phyloP scores from a whole-genome alignment of 106 monocot genomes.

The Amphibolis antarctica region DNA sequence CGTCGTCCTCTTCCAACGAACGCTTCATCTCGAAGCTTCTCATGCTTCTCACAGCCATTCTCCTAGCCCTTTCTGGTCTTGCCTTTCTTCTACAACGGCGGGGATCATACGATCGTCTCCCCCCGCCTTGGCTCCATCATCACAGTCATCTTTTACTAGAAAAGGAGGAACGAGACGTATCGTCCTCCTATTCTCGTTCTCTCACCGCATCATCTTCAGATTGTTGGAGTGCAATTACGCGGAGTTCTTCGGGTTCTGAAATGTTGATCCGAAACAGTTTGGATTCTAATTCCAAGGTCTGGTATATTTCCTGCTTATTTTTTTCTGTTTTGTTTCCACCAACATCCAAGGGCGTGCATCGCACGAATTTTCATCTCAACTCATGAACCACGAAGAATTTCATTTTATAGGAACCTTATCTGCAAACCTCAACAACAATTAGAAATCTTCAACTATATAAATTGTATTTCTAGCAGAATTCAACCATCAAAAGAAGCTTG shows the following conservation, averaged over 20 bases:
- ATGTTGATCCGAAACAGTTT: not conserved
- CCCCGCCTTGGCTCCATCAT: constrained; percentile 36
- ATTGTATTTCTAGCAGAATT: too few relatives aligned
- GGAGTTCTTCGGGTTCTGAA: not conserved
- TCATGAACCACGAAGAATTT: too few relatives aligned
- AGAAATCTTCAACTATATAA: too few relatives aligned
- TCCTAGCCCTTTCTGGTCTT: constrained; percentile 42
- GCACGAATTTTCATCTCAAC: too few relatives aligned
- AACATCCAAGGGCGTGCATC: too few relatives aligned
- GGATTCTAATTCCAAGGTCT: constrained; percentile 6
- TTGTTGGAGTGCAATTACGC: not conserved
- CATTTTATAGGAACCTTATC: too few relatives aligned
- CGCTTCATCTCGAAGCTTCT: constrained; percentile 38
- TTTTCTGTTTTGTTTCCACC: not conserved
- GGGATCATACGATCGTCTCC: constrained; percentile 48
- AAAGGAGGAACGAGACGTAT: constrained; percentile 19
- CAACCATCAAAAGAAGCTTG: too few relatives aligned
- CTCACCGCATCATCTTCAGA: not conserved
- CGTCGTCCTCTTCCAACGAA: constrained; percentile 7
- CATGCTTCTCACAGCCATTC: constrained; percentile 52
- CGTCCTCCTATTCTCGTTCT: too few relatives aligned
- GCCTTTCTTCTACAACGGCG: constrained; percentile 83
- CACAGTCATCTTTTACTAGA: constrained; percentile 41
- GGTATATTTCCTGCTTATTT: not conserved
- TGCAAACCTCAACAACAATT: too few relatives aligned